A percentile compares a stretch with the other conserved stretches of the same genome.
Evolutionary conservation across 768 basidiomycete genomes (phyloP).

Genomic region (Podaxis mareebaensis): DNA sequence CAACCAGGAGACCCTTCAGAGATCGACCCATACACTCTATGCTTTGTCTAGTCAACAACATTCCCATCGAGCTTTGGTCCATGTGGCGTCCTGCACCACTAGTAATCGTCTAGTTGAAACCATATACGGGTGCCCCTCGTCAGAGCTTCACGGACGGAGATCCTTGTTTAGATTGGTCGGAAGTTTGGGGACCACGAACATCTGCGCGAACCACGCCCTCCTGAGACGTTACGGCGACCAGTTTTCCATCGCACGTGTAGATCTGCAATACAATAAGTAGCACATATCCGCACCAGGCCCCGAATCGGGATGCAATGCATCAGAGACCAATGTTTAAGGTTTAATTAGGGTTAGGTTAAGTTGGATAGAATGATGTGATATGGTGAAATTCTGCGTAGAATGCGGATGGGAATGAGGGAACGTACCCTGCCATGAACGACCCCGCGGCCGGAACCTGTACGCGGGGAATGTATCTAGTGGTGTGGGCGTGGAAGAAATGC

Average conservation of each 20-base stretch:
- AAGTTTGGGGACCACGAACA: conserved; percentile 39
- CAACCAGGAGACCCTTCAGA: not conserved
- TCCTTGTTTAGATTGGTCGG: not conserved
- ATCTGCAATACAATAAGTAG: conserved; percentile 40
- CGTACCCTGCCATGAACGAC: conserved; percentile 72
- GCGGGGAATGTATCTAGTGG: conserved; percentile 32
- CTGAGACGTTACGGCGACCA: conserved; percentile 78
- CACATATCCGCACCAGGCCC: not conserved
- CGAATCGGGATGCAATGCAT: not conserved
- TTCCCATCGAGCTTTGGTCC: not conserved
- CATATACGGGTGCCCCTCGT: not conserved
- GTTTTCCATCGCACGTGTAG: conserved; percentile 62
- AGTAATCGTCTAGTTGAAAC: no score
- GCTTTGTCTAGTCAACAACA: not conserved
- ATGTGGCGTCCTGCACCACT: no score
- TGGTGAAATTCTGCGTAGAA: conserved; percentile 2
- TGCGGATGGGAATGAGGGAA: not conserved
- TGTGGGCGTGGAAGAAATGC: conserved; percentile 1
- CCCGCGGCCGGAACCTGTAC: conserved; percentile 64
- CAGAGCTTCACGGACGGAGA: conserved; percentile 14
- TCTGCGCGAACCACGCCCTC: conserved; percentile 76
- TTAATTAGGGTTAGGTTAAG: not conserved
- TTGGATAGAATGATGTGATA: not conserved
- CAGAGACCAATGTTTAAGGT: conserved; percentile 1
- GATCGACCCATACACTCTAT: not conserved